Evolutionary conservation across 345 rosid genomes (phyloP).

Genomic region (Gossypium rotundifolium): DNA sequence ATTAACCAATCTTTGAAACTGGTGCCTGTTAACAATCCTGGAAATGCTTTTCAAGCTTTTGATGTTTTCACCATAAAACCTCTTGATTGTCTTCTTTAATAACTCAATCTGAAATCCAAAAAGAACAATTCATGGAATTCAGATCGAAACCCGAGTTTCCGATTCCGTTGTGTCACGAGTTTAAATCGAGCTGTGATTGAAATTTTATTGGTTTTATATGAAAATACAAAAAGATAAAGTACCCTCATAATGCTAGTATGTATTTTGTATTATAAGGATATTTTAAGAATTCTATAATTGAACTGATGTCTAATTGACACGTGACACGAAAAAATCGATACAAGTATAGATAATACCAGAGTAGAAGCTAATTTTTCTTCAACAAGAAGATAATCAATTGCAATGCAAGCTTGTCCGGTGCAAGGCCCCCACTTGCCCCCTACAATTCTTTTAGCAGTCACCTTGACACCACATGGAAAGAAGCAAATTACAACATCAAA

Average conservation of each 20-base stretch:
- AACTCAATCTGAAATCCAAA: constrained; percentile 48
- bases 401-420: constrained; percentile 77
- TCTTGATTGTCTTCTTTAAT: constrained; percentile 38
- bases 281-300: no score
- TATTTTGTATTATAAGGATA: no score
- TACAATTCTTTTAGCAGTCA: constrained; percentile 54
- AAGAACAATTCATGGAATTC: background rate
- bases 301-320: no score
- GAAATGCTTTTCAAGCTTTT: constrained; percentile 44
- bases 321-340: background rate
- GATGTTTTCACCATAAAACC: constrained; percentile 56
- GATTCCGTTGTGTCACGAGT: background rate
- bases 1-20: constrained; percentile 46
- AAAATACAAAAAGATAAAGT: no score
- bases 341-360: constrained; percentile 36
- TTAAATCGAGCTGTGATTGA: no score
- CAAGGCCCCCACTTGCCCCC: constrained; percentile 88
- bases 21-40: constrained; percentile 42
- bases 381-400: constrained; percentile 66
- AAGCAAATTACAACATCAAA: background rate
- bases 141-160: background rate
- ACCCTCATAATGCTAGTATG: no score
- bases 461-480: constrained; percentile 18
- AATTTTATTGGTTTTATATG: no score
- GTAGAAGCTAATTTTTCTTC: constrained; percentile 43